A percentile compares a stretch with the other conserved stretches of the same genome.
Conservation (phyloP, 2,329 filamentous ascomycete species). For the Gremmenia infestans region DNA sequence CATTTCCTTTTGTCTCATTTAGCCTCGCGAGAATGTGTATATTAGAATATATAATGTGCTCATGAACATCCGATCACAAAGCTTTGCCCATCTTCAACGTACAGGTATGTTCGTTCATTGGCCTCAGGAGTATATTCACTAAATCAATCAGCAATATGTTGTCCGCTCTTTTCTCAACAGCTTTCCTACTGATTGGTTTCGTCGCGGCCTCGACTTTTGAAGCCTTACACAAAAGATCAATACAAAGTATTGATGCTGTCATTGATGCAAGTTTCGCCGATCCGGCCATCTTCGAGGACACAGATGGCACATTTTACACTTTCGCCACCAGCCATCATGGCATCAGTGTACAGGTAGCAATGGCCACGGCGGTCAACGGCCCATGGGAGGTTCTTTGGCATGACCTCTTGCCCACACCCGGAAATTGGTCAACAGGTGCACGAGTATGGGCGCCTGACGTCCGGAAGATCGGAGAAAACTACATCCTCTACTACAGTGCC, state of each 20-base stretch:
- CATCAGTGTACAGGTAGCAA: slow-evolving; percentile 49
- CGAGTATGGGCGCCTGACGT: slow-evolving; percentile 62
- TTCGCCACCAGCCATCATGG: slow-evolving; percentile 51
- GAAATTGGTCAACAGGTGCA: slow-evolving; percentile 48
- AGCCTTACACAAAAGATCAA: slow-evolving; percentile 1
- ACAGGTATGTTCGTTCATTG: background rate
- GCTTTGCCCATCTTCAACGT: background rate
- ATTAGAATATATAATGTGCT: too few species aligned
- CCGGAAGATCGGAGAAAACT: slow-evolving; percentile 45
- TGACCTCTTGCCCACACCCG: slow-evolving; percentile 50
- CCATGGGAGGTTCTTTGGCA: slow-evolving; percentile 44
- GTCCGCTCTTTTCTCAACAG: background rate
- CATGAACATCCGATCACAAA: too few species aligned
- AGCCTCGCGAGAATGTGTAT: too few species aligned
- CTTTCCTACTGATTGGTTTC: slow-evolving; percentile 1
- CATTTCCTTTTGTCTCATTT: too few species aligned
- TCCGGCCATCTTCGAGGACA: slow-evolving; percentile 44
- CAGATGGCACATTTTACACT: slow-evolving; percentile 49
- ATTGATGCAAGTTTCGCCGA: slow-evolving; percentile 48
- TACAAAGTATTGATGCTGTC: slow-evolving; percentile 16
- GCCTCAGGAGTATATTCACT: background rate
- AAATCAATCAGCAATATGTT: background rate
- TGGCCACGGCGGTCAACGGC: slow-evolving; percentile 35
- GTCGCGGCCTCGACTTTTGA: background rate
- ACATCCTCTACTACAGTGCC: slow-evolving; percentile 57